Conservation (phyloP, 257 asterid genomes). For the Solanum sejunctum region DNA sequence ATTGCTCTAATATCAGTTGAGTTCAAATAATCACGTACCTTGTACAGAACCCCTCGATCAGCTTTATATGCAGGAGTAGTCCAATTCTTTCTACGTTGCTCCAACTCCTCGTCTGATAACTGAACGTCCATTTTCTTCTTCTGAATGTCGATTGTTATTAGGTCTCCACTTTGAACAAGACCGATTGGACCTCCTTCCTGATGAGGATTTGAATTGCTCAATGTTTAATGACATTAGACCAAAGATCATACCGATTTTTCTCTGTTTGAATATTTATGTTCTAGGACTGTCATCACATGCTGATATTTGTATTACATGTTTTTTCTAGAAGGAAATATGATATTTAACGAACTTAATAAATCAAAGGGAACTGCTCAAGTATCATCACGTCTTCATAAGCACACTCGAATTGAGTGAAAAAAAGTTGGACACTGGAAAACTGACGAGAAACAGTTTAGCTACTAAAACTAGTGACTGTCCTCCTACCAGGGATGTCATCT, state of each 20-base stretch:
- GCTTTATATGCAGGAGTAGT: constrained; percentile 64
- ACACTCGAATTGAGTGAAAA: background rate
- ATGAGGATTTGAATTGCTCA: background rate
- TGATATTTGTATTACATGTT: background rate
- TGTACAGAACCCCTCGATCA: constrained; percentile 71
- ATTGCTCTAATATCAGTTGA: background rate
- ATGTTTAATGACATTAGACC: background rate
- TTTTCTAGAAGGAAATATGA: background rate
- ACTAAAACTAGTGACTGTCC: background rate
- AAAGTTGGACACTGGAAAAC: background rate
- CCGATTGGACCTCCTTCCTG: constrained; percentile 99
- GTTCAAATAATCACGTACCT: constrained; percentile 28
- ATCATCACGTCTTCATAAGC: background rate
- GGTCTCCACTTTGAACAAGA: constrained; percentile 66
- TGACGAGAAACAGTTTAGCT: background rate
- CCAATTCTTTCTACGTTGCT: constrained; percentile 73
- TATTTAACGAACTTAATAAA: background rate
- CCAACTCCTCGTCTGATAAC: constrained; percentile 52
- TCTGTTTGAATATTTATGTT: background rate
- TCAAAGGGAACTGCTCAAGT: background rate
- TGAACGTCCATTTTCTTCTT: constrained; percentile 61
- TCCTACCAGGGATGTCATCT: background rate
- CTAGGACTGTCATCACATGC: background rate
- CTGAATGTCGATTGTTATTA: constrained; percentile 57
- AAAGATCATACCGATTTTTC: background rate